These are phyloP conservation scores for Magnusiomyces fungicola DNA, from an alignment of 1,139 yeast genomes.

Conservation along the genomic window DNA sequence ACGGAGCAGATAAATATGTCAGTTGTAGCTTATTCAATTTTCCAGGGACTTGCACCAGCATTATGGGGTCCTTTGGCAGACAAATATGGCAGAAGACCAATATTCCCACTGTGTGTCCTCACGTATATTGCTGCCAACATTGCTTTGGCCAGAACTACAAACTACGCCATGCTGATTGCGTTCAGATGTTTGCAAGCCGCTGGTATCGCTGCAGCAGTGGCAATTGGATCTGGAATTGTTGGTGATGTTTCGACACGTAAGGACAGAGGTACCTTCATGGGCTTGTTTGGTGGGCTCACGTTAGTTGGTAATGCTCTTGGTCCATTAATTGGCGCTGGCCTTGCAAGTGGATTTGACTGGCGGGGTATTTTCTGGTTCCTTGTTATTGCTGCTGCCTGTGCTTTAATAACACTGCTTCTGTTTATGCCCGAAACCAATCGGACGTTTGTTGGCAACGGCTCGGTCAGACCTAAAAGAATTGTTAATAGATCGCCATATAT, in stretches of 20 bases:
- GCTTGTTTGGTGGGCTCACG: slow-evolving; percentile 55
- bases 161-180: slow-evolving; percentile 47
- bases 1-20: slow-evolving; percentile 55
- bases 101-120: slow-evolving; percentile 45
- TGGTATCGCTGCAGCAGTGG: slow-evolving; percentile 63
- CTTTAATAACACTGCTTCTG: slow-evolving; percentile 28
- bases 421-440: slow-evolving; percentile 68
- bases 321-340: slow-evolving; percentile 63
- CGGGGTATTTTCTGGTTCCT: slow-evolving; percentile 70
- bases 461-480: slow-evolving; percentile 40
- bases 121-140: slow-evolving; percentile 51
- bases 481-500: slow-evolving; percentile 40
- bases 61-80: slow-evolving; percentile 59
- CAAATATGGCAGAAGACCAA: slow-evolving; percentile 60
- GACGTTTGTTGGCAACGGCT: slow-evolving; percentile 60
- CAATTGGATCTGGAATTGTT: slow-evolving; percentile 57
- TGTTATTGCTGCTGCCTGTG: slow-evolving; percentile 50
- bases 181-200: slow-evolving; percentile 63
- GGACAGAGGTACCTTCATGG: slow-evolving; percentile 60
- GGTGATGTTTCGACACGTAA: slow-evolving; percentile 58
- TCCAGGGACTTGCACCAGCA: slow-evolving; percentile 66
- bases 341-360: slow-evolving; percentile 59
- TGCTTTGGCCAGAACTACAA: slow-evolving; percentile 50
- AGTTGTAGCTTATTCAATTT: slow-evolving; percentile 61
- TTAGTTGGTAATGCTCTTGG: slow-evolving; percentile 70